Evolutionary conservation across 306 rosid species (phyloP).

Genomic region (Nissolia schottii): DNA sequence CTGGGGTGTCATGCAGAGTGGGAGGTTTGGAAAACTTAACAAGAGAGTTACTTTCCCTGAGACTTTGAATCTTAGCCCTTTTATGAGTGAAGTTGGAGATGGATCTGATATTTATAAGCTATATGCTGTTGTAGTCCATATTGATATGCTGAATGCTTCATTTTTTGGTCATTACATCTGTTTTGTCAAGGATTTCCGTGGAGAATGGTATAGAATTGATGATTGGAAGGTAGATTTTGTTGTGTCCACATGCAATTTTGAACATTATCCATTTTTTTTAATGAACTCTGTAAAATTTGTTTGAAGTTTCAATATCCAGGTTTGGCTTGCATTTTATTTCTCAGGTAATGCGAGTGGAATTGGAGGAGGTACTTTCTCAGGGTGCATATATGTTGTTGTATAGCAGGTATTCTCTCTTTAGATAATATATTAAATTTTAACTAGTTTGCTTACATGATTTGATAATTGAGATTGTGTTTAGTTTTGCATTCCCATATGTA

Average conservation of each 20-base stretch:
- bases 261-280: neutral
- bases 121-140: conserved; percentile 78
- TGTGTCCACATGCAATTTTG: neutral
- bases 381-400: conserved; percentile 85
- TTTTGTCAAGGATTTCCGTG: conserved; percentile 62
- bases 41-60: conserved; percentile 78
- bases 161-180: conserved; percentile 83
- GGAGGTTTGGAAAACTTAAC: conserved; percentile 87
- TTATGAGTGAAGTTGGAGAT: conserved; percentile 65
- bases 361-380: conserved; percentile 85
- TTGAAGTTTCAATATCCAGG: conserved; percentile 7
- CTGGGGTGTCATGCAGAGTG: conserved; percentile 51
- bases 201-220: conserved; percentile 70
- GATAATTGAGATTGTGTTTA: neutral
- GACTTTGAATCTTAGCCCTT: conserved; percentile 68
- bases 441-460: neutral
- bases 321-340: neutral
- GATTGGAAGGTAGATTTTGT: conserved; percentile 63
- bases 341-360: conserved; percentile 59
- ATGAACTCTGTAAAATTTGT: neutral
- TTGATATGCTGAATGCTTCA: conserved; percentile 85
- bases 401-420: conserved; percentile 46
- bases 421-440: neutral
- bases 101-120: conserved; percentile 58
- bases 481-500: conserved; percentile 1